These are phyloP conservation scores for Laetiporus sulphureus DNA, from an alignment of 1,284 basidiomycete genomes.

Conservation along the genomic window DNA sequence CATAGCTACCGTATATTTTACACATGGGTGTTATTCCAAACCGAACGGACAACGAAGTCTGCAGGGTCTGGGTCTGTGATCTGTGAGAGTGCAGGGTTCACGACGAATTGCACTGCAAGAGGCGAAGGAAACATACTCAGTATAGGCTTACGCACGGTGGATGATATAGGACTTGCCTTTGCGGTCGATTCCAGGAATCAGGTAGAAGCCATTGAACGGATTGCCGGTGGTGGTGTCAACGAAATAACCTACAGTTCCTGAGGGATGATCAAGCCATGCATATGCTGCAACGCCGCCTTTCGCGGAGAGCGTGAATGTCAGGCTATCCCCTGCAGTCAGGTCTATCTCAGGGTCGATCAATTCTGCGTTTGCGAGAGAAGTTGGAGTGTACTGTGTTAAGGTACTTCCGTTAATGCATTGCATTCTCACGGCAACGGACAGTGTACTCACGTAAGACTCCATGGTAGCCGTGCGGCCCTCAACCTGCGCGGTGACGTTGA, in stretches of 20 bases:
- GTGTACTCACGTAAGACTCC: constrained; percentile 43
- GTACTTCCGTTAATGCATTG: too few species aligned
- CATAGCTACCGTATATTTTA: too few species aligned
- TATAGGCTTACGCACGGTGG: too few species aligned
- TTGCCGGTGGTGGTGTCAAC: constrained; percentile 34
- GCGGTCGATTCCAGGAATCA: constrained; percentile 39
- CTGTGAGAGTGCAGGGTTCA: constrained; percentile 32
- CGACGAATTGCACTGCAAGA: constrained; percentile 37
- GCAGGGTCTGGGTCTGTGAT: constrained; percentile 31
- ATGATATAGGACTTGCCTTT: constrained; percentile 30
- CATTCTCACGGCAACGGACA: not conserved
- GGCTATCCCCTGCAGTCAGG: constrained; percentile 25
- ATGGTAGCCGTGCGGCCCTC: constrained; percentile 38
- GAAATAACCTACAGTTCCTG: constrained; percentile 47
- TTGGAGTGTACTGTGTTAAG: constrained; percentile 43
- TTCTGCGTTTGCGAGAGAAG: constrained; percentile 36
- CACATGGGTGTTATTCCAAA: constrained; percentile 53
- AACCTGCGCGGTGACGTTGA: constrained; percentile 43
- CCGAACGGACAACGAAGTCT: constrained; percentile 46
- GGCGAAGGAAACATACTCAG: not conserved
- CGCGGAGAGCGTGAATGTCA: constrained; percentile 47
- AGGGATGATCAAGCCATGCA: constrained; percentile 55
- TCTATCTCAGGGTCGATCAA: constrained; percentile 43
- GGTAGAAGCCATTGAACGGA: constrained; percentile 47
- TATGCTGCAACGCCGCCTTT: constrained; percentile 47